phyloP scores from a whole-genome alignment of 306 rosid species.

The Abrus precatorius region DNA sequence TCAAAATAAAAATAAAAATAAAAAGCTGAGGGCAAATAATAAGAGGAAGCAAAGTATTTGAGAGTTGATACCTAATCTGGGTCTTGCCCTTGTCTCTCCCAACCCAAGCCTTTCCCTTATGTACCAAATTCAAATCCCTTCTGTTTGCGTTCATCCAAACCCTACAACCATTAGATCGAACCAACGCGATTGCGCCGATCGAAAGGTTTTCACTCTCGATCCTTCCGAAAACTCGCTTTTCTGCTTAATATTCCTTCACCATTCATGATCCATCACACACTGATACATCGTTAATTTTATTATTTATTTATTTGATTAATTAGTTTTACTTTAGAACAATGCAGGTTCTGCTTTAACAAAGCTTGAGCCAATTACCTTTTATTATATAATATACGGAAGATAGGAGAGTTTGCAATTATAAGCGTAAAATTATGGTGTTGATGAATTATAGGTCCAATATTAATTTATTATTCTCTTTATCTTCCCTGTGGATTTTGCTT shows the following conservation, averaged over 20 bases:
- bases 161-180: too few relatives aligned
- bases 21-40: too few relatives aligned
- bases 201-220: background rate
- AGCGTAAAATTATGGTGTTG: background rate
- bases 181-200: slow-evolving; percentile 14
- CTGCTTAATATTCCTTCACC: background rate
- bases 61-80: slow-evolving; percentile 4
- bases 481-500: background rate
- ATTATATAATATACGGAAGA: background rate
- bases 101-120: too few relatives aligned
- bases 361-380: background rate
- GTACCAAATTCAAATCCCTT: background rate
- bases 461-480: background rate
- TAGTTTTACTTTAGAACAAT: background rate
- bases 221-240: background rate
- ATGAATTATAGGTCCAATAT: background rate
- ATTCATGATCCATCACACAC: background rate
- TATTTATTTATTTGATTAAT: background rate
- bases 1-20: background rate
- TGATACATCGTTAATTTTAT: background rate
- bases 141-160: background rate
- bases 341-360: background rate
- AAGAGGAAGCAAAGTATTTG: background rate
- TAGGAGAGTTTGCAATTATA: background rate
- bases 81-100: background rate